Evolutionary conservation across 1,139 yeast species (phyloP), one percentile per base, ranked within the genome.

Genomic region (Geotrichum siamense): DNA sequence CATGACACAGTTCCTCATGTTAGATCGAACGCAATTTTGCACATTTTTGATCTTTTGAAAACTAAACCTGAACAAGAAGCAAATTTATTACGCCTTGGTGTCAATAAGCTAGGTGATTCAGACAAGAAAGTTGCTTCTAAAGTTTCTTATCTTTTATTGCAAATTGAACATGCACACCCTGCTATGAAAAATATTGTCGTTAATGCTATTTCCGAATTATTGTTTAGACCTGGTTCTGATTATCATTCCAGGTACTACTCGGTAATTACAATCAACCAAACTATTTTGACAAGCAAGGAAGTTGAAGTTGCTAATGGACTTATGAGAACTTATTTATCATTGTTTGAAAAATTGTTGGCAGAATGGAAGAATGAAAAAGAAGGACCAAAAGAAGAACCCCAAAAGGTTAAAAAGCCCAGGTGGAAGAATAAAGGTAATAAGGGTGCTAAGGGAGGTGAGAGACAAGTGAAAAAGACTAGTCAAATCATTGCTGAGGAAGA

Each of bases 51-150:
- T 50, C 70, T 91, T 37, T 68, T 91, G 49, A 79, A 78, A 53
- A 73, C 82, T 13, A 91, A 89, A 61, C 97, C 99, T 2, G 99
- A 91, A 67, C 98, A 93, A 68, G 99, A 91, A 65, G 94, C 82
- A 41, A 91, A 93, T 61, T 70, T 93, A 53, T 71, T 91, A 56
- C 75, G 91, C 55, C 71, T 93, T 47, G 96, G 95, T 41, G 93
- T 87, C 39, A 91, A 93, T 63, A 91, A 91, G 62, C 71, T 91
- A 40, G 98, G 98, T 66, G 99, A 91, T 60, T 73, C 75, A 40
- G 96, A 91, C 54, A 82, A 84, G 53, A 87, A 86, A 61, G 96
- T 91, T 9, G 78, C 95, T 1, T 83, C 97, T 1, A 83, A 86
- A 59, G 78, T 95, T 1, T 87, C 96, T 2, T 85, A 78, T 62